Base-by-base conservation (phyloP, 2,329 filamentous ascomycete genomes). In the Fusarium drepaniforme region DNA sequence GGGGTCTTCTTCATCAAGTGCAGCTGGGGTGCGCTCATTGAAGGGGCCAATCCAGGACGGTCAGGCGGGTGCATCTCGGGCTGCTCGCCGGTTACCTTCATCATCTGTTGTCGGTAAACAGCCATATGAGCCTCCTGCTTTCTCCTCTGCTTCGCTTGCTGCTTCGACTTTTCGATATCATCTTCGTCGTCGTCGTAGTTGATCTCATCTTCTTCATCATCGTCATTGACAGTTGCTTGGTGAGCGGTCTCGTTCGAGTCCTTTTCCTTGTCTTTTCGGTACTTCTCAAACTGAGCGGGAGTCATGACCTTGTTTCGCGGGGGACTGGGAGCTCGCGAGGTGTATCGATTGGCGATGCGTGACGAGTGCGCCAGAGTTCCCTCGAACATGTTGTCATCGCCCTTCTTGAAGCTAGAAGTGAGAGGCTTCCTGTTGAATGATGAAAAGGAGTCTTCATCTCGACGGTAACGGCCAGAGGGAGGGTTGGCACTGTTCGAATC, bases 21-120 rank as follows among this genome's bases (percentile, higher is more conserved):
- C 23, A 93, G 81, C 72, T 91, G 92, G 2, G 92, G 91, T 5
- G 90, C 90, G 81, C 92, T 94, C 78, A 88, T 86, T 6, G 90
- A 90, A 38, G 88, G 85, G 21, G 88, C 86, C 71, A 92, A 82
- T 60, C 85, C 85, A 16, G 90, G 88, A n/a, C 91, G 89, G 30
- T 87, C 82, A 13, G 85, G 80, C 16, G 87, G 58, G 18, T 78
- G 72, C 69, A 79, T 63, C 30, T 79, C 78, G 12, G 78, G 78
- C 42, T 79, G 85, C 77, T 96, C 94, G 58, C 95, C 95, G 1
- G 95, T 97, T 35, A 97, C 93, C 84, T 97, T 97, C 93, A 96
- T 97, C 95, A 97, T 98, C 83, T 97, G 94, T 82, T 98, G 95
- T 68, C 95, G 91, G 82, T 97, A 97, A 2, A 97, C 93, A 2